Conservation (phyloP, 1,139 yeast species). For the Taiozyma onychis region DNA sequence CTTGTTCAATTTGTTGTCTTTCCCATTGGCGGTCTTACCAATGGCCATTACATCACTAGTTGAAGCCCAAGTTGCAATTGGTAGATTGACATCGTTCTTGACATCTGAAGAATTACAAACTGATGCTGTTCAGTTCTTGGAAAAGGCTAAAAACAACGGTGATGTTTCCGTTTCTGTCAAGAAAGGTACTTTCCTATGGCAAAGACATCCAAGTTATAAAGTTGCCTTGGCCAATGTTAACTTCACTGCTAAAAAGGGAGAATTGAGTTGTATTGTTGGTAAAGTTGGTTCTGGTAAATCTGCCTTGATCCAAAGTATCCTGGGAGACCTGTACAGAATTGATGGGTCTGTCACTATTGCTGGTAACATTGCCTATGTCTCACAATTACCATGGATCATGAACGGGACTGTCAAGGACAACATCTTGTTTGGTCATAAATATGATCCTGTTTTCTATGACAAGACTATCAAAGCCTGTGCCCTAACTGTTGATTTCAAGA, state of each 20-base stretch:
- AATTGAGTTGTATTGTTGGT: conserved; percentile 84
- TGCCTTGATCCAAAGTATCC: conserved; percentile 72
- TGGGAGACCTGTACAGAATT: conserved; percentile 81
- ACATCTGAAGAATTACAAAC: conserved; percentile 74
- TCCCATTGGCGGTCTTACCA: conserved; percentile 94
- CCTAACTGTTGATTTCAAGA: conserved; percentile 67
- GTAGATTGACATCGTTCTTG: conserved; percentile 70
- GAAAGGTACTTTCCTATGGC: conserved; percentile 86
- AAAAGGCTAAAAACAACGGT: conserved; percentile 49
- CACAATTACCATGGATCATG: conserved; percentile 96
- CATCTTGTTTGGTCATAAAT: conserved; percentile 82
- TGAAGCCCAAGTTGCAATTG: conserved; percentile 86
- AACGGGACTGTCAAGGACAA: conserved; percentile 90
- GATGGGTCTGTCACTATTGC: conserved; percentile 69
- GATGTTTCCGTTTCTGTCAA: conserved; percentile 65
- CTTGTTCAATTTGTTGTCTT: conserved; percentile 74
- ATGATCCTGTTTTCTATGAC: conserved; percentile 73
- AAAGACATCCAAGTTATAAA: conserved; percentile 69
- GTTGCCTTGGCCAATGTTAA: conserved; percentile 72
- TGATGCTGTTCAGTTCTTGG: conserved; percentile 61
- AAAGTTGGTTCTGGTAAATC: conserved; percentile 93
- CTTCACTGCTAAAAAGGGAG: conserved; percentile 70
- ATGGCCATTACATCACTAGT: conserved; percentile 81
- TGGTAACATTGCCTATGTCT: conserved; percentile 85
- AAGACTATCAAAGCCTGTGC: conserved; percentile 88